These are phyloP conservation scores for Jatropha multifida DNA, from an alignment of 441 rosid genomes.

Conservation along the genomic window DNA sequence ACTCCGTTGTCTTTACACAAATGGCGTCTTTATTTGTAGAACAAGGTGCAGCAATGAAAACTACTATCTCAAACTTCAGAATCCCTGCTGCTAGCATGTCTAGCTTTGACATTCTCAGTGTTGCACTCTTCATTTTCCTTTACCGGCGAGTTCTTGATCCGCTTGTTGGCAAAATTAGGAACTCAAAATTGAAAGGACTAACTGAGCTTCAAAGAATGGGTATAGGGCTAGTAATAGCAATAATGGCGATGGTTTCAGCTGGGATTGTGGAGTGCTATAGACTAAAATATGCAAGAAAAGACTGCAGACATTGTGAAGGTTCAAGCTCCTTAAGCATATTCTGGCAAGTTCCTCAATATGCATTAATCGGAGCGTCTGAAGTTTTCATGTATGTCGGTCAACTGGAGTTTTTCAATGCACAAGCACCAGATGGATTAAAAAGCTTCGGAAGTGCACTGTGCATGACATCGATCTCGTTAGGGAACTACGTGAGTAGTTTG, in stretches of 20 bases:
- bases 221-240: constrained; percentile 83
- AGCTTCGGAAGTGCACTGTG: constrained; percentile 98
- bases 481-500: constrained; percentile 95
- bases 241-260: constrained; percentile 87
- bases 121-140: constrained; percentile 72
- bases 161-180: constrained; percentile 45
- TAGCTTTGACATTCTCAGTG: constrained; percentile 87
- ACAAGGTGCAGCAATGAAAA: constrained; percentile 98
- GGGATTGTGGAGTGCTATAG: constrained; percentile 87
- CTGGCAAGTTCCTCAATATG: constrained; percentile 98
- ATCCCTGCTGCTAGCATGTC: constrained; percentile 98
- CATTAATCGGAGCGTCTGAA: constrained; percentile 92
- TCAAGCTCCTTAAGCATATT: constrained; percentile 94
- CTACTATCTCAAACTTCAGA: constrained; percentile 55
- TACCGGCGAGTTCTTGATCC: constrained; percentile 87
- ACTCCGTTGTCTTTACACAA: constrained; percentile 95
- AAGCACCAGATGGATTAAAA: constrained; percentile 90
- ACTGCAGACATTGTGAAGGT: constrained; percentile 73
- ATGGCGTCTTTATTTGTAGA: constrained; percentile 98
- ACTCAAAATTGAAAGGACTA: constrained; percentile 53
- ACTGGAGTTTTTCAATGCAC: constrained; percentile 95
- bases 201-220: constrained; percentile 98
- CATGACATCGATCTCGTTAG: constrained; percentile 95
- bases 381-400: constrained; percentile 99
- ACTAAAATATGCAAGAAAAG: constrained; percentile 61